Percentiles rank a stretch among this genome's conserved stretches.
phyloP scores from a whole-genome alignment of 2,329 filamentous ascomycete genomes.

The Pseudopithomyces chartarum region DNA sequence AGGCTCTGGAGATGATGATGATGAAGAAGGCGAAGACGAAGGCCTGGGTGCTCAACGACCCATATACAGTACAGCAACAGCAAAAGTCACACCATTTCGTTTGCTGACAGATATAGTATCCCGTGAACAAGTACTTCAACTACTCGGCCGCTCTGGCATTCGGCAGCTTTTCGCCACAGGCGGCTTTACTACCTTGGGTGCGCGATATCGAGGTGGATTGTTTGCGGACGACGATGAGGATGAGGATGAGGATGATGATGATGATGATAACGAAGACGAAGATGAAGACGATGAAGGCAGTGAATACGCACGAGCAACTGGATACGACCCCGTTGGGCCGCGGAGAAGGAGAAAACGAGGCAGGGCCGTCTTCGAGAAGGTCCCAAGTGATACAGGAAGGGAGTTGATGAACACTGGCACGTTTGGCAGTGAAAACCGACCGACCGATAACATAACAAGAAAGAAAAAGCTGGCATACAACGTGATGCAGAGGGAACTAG shows the following conservation, averaged over 20 bases:
- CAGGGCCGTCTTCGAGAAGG: constrained; percentile 70
- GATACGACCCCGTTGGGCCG: constrained; percentile 40
- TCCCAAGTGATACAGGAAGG: constrained; percentile 77
- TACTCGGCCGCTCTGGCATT: constrained; percentile 60
- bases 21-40: constrained; percentile 35
- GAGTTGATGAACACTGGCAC: constrained; percentile 81
- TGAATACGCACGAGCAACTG: constrained; percentile 42
- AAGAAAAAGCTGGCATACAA: constrained; percentile 67
- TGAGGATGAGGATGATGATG: constrained; percentile 30
- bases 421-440: constrained; percentile 72
- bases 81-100: constrained; percentile 1
- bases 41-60: constrained; percentile 18
- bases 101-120: constrained; percentile 44
- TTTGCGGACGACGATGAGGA: constrained; percentile 4
- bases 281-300: constrained; percentile 43
- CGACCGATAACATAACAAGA: constrained; percentile 59
- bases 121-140: constrained; percentile 57
- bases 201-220: neutral
- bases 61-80: constrained; percentile 19
- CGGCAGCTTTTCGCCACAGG: constrained; percentile 55
- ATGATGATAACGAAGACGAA: constrained; percentile 20
- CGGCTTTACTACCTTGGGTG: constrained; percentile 20
- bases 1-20: constrained; percentile 42
- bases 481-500: constrained; percentile 82
- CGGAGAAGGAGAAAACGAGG: constrained; percentile 54